Base-by-base conservation (phyloP, 2,329 filamentous ascomycete species). In the Capronia epimyces region DNA sequence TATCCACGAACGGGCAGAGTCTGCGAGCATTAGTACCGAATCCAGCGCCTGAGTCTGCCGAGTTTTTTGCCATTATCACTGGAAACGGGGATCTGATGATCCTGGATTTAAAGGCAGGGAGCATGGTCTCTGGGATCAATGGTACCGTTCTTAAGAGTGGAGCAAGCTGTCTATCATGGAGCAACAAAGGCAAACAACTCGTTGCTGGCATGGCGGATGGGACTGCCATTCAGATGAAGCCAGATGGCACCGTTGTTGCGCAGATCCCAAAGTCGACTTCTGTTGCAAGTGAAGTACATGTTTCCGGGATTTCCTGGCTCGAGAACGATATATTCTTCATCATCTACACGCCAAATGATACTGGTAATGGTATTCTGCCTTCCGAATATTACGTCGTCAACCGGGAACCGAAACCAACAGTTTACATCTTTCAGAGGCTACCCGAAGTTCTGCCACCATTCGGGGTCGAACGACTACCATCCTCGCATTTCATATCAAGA, bases 121-220 rank as follows among this genome's bases (percentile, higher is more conserved):
- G 71, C 34, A 75, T 89, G 39, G 65, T 78, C 7, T 71, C 73
- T 27, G 79, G 80, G 1, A 62, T 75, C 16, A 81, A 81, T 57
- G 87, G 87, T 27, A 77, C 73, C 62, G 72, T 83, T 1, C 73
- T 95, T 57, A 87, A 84, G 63, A 75, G 79, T 22, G 83, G 86
- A 42, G 90, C 95, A 22, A 89, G 84, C 65, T 93, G 86, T 63
- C 79, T 88, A 4, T 84, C 87, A 49, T 98, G 94, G 93, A 98
- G 93, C 67, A 85, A 82, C 54, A 88, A 84, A 65, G 93, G 93
- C 41, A 98, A 95, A 67, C 91, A 97, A 66, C 75, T 98, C 37
- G 84, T 95, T 39, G 90, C 88, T 59, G 93, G 94, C 13, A 75
- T 93, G 60, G 82, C 77, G 5, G 82, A 96, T 68, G 93, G 93